phyloP scores from a whole-genome alignment of 2,329 filamentous ascomycete genomes.

The Monosporascus sp. region DNA sequence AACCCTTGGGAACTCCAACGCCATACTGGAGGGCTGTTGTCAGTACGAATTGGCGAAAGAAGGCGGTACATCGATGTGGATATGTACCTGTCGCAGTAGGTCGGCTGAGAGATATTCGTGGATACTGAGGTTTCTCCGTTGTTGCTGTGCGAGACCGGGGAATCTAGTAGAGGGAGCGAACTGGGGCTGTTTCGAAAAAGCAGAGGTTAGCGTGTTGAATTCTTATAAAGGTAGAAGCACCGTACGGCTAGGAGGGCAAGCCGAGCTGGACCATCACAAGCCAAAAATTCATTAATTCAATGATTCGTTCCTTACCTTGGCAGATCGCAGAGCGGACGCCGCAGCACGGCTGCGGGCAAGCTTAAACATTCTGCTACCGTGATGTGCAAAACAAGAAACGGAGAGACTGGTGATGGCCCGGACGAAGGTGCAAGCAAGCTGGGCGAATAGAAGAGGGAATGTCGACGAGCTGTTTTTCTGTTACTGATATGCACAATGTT shows the following conservation, averaged over 20 bases:
- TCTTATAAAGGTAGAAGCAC: slow-evolving; percentile 3
- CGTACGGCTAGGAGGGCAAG: neutral
- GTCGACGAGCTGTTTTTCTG: neutral
- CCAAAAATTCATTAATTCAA: slow-evolving; percentile 9
- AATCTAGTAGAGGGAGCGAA: slow-evolving; percentile 47
- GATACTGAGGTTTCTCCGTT: slow-evolving; percentile 86
- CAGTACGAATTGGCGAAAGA: slow-evolving; percentile 12
- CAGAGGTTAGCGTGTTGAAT: slow-evolving; percentile 15
- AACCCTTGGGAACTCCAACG: slow-evolving; percentile 84
- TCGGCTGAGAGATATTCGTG: slow-evolving; percentile 97
- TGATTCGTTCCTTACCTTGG: slow-evolving; percentile 53
- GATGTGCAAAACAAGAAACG: slow-evolving; percentile 7
- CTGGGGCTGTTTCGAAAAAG: slow-evolving; percentile 27
- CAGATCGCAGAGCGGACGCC: slow-evolving; percentile 72
- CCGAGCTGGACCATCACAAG: slow-evolving; percentile 6
- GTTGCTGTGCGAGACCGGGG: slow-evolving; percentile 64
- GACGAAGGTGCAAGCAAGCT: no score
- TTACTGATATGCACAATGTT: neutral
- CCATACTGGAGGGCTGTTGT: slow-evolving; percentile 64
- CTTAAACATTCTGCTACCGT: slow-evolving; percentile 67
- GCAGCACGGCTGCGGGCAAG: slow-evolving; percentile 76
- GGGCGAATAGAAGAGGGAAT: neutral
- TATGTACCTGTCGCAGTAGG: slow-evolving; percentile 67
- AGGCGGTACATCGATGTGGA: slow-evolving; percentile 8
- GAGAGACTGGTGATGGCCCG: no score